phyloP scores from a whole-genome alignment of 1,284 basidiomycete genomes.

The Neonothopanus nambi region DNA sequence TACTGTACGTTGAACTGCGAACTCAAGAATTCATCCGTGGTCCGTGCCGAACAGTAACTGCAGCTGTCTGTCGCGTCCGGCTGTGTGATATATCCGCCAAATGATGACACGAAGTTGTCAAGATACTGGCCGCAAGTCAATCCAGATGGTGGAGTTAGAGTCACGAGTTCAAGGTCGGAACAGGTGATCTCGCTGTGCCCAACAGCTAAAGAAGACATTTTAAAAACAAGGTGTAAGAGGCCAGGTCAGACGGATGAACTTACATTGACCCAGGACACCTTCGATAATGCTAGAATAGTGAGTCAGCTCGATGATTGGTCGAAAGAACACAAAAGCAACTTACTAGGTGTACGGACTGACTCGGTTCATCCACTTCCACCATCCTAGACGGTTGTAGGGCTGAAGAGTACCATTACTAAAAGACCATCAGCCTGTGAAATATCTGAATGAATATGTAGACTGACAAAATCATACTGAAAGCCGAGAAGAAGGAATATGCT shows the following conservation, averaged over 20 bases:
- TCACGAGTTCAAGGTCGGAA: conserved; percentile 48
- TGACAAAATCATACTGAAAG: conserved; percentile 67
- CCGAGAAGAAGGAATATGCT: conserved; percentile 66
- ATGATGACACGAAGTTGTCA: background rate
- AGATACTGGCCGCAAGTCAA: conserved; percentile 53
- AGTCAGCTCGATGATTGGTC: too few relatives aligned
- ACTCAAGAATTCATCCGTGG: conserved; percentile 42
- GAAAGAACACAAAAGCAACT: too few relatives aligned
- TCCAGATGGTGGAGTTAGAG: conserved; percentile 55
- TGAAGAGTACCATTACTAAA: conserved; percentile 62
- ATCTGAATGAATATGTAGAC: conserved; percentile 24
- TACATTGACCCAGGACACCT: conserved; percentile 52
- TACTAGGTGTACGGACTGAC: conserved; percentile 80
- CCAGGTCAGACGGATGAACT: conserved; percentile 5
- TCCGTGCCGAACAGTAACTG: conserved; percentile 49
- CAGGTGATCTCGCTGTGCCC: conserved; percentile 58
- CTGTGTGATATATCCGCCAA: background rate
- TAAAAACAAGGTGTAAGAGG: background rate
- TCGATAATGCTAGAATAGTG: too few relatives aligned
- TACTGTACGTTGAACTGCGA: conserved; percentile 47
- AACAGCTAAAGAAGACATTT: conserved; percentile 28
- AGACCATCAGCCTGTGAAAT: conserved; percentile 17
- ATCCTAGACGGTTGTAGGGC: conserved; percentile 62
- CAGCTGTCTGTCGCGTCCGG: conserved; percentile 50
- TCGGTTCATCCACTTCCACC: conserved; percentile 85